phyloP scores from a whole-genome alignment of 306 rosid species.

The Corylus heterophylla region DNA sequence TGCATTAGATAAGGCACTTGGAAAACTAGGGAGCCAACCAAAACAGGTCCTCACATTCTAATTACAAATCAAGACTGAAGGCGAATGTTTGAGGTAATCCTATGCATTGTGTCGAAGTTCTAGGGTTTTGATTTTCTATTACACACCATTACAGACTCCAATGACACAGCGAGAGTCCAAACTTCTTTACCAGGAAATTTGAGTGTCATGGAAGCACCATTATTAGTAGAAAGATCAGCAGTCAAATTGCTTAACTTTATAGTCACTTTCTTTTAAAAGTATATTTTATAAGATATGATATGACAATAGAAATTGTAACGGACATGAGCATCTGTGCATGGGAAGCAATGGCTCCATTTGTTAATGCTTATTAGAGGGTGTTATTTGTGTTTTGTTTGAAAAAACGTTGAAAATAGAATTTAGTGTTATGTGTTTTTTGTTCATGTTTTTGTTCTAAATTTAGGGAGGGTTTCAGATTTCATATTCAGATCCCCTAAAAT shows the following conservation, averaged over 20 bases:
- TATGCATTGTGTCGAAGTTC: background rate
- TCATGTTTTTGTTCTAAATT: too few species aligned
- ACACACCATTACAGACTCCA: background rate
- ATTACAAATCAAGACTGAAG: conserved; percentile 8
- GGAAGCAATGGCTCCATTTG: background rate
- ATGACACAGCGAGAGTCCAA: background rate
- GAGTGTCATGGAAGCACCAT: background rate
- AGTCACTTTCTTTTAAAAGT: background rate
- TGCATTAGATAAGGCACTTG: conserved; percentile 82
- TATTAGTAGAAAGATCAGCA: background rate
- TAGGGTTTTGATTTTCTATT: background rate
- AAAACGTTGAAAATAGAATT: too few species aligned
- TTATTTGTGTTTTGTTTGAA: too few species aligned
- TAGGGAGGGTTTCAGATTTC: too few species aligned
- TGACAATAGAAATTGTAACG: background rate
- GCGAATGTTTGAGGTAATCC: background rate
- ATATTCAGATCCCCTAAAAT: too few species aligned
- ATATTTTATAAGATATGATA: background rate
- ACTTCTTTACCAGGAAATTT: background rate
- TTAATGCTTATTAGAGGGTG: too few species aligned
- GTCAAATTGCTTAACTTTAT: background rate
- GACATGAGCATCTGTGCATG: background rate
- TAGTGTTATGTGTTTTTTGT: too few species aligned
- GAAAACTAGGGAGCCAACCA: conserved; percentile 92
- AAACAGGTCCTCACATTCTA: conserved; percentile 87